A percentile compares a stretch with the other conserved stretches of the same genome.
Conservation (phyloP, 352 stramenopile species). For the Phytophthora hybrid region DNA sequence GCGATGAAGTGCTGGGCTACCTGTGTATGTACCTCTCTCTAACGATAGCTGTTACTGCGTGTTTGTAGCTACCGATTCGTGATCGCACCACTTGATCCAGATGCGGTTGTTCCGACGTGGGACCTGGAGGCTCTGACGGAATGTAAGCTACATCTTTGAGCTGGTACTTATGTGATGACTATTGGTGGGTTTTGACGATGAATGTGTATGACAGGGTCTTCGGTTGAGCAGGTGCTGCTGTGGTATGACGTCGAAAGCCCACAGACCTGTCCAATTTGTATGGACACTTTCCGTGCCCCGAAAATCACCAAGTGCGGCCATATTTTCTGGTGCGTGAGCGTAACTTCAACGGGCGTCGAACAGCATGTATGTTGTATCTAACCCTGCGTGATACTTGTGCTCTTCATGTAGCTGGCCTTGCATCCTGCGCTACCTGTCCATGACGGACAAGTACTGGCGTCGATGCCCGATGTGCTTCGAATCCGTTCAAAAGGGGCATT, state of each 20-base stretch:
- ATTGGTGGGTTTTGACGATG: background rate
- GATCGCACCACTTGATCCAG: constrained; percentile 61
- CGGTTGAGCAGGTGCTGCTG: constrained; percentile 84
- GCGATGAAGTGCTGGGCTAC: background rate
- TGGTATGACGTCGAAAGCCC: constrained; percentile 72
- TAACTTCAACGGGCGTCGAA: background rate
- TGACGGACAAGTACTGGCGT: constrained; percentile 90
- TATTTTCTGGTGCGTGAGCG: constrained; percentile 76
- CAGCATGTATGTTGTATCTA: constrained; percentile 1
- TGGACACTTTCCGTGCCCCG: constrained; percentile 77
- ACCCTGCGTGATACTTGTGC: constrained; percentile 7
- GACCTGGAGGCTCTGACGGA: constrained; percentile 83
- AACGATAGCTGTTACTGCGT: constrained; percentile 2
- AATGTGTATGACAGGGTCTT: constrained; percentile 59
- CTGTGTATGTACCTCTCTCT: background rate
- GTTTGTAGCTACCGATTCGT: constrained; percentile 81
- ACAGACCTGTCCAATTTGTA: constrained; percentile 81
- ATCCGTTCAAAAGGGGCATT: constrained; percentile 81
- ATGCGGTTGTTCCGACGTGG: constrained; percentile 60
- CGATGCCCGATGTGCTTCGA: constrained; percentile 91
- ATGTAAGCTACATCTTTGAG: constrained; percentile 53
- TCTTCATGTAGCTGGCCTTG: constrained; percentile 71
- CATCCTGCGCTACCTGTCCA: constrained; percentile 83
- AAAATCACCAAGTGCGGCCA: constrained; percentile 91
- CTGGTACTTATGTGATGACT: background rate